A percentile compares a stretch with the other conserved stretches of the same genome.
These are phyloP conservation scores for Daldinia childiae DNA, from an alignment of 495 filamentous ascomycete species.

Conservation along the genomic window DNA sequence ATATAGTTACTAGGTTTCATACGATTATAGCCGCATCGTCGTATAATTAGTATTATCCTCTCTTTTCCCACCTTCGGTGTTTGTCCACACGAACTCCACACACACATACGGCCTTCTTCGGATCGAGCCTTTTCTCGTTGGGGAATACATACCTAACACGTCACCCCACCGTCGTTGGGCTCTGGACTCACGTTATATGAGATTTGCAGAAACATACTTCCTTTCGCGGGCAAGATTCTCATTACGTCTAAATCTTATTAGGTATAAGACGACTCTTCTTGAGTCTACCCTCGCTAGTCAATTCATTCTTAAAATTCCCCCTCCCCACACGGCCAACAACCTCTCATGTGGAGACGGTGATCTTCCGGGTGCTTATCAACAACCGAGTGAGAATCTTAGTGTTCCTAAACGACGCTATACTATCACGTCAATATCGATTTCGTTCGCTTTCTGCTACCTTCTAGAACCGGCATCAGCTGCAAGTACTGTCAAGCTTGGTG, in stretches of 20 bases:
- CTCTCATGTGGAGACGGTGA: conserved; percentile 31
- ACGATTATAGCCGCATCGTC: conserved; percentile 18
- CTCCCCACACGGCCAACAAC: conserved; percentile 35
- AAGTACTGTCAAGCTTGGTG: conserved; percentile 11
- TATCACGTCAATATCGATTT: conserved; percentile 6
- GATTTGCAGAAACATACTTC: conserved; percentile 16
- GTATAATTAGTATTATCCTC: conserved; percentile 19
- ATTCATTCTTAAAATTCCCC: conserved; percentile 19
- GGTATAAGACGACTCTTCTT: conserved; percentile 25
- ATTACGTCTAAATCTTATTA: conserved; percentile 21
- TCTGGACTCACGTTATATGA: conserved; percentile 48
- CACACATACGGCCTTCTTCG: conserved; percentile 22
- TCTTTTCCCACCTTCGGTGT: conserved; percentile 11
- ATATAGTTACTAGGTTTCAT: neutral
- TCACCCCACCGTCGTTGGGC: conserved; percentile 44
- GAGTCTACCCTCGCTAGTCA: conserved; percentile 9
- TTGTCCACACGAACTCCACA: conserved; percentile 31
- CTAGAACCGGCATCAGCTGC: conserved; percentile 6
- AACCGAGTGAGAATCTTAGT: conserved; percentile 8
- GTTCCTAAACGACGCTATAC: conserved; percentile 14
- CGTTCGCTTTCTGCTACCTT: neutral
- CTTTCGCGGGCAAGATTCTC: conserved; percentile 28
- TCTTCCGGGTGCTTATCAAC: conserved; percentile 20
- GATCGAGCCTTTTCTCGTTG: conserved; percentile 28
- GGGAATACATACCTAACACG: conserved; percentile 42